Percentiles rank a stretch among this genome's conserved stretches.
phyloP scores from a whole-genome alignment of 306 rosid species.

The Cicer pinnatifidum region DNA sequence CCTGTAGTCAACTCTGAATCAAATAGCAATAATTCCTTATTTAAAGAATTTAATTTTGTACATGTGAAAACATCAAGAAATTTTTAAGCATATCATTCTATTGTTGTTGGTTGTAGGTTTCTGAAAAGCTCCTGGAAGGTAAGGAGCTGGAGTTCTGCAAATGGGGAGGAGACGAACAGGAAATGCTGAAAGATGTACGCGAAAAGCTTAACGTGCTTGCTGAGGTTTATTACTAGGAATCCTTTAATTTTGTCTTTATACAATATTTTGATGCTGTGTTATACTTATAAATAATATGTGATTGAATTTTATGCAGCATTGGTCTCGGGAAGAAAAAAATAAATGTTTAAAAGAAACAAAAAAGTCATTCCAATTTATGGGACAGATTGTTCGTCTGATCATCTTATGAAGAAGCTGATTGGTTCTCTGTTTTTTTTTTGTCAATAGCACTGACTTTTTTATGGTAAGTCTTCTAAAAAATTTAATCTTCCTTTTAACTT shows the following conservation, averaged over 20 bases:
- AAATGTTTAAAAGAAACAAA: slow-evolving; percentile 81
- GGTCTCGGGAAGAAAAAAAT: slow-evolving; percentile 80
- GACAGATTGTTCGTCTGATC: slow-evolving; percentile 78
- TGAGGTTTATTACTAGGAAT: slow-evolving; percentile 59
- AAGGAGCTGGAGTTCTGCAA: slow-evolving; percentile 71
- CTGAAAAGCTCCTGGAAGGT: slow-evolving; percentile 70
- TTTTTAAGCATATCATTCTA: slow-evolving; percentile 24
- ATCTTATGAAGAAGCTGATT: slow-evolving; percentile 52
- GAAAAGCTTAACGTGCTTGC: slow-evolving; percentile 83
- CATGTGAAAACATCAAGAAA: slow-evolving; percentile 9
- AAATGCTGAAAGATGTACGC: slow-evolving; percentile 69
- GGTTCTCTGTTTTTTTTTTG: background rate
- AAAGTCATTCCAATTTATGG: slow-evolving; percentile 74
- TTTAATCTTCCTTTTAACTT: slow-evolving; percentile 16
- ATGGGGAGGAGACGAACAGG: slow-evolving; percentile 73
- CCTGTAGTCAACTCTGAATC: slow-evolving; percentile 33
- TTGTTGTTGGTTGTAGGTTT: slow-evolving; percentile 58
- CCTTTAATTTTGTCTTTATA: slow-evolving; percentile 27
- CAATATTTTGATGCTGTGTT: slow-evolving; percentile 12
- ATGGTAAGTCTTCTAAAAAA: slow-evolving; percentile 40
- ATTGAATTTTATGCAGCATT: slow-evolving; percentile 62
- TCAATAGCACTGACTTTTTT: slow-evolving; percentile 20
- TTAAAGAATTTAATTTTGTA: background rate
- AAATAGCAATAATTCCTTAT: slow-evolving; percentile 6
- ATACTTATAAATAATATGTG: slow-evolving; percentile 30